Conservation (phyloP, 164 flowering plant genomes). For the Litsea cubeba region DNA sequence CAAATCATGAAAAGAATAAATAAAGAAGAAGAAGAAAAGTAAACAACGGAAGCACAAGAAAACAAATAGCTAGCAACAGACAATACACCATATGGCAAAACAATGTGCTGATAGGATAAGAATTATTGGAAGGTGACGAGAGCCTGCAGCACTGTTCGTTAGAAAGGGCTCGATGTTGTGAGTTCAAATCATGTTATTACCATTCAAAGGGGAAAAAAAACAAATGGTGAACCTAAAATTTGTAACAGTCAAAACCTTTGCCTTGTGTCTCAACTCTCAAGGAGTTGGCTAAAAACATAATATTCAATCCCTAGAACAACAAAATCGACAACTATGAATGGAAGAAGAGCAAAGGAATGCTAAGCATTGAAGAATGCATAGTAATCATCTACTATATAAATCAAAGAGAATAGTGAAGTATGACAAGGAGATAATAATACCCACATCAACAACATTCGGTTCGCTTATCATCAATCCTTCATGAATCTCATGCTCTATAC, state of each 20-base stretch:
- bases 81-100: background rate
- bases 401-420: conserved; percentile 10
- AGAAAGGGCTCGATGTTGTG: too few relatives aligned
- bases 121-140: too few relatives aligned
- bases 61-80: background rate
- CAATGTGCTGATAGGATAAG: too few relatives aligned
- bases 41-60: background rate
- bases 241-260: too few relatives aligned
- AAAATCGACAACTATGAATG: background rate
- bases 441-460: background rate
- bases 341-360: background rate
- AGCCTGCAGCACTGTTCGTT: too few relatives aligned
- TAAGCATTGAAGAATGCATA: background rate
- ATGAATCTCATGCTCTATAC: conserved; percentile 44
- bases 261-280: too few relatives aligned
- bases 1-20: background rate
- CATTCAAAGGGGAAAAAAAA: too few relatives aligned
- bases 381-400: conserved; percentile 5
- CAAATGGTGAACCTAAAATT: too few relatives aligned
- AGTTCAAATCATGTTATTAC: too few relatives aligned
- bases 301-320: too few relatives aligned
- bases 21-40: background rate
- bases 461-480: conserved; percentile 7
- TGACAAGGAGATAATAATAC: conserved; percentile 5
- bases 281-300: too few relatives aligned